Evolutionary conservation across 805 yeast genomes (phyloP).

Genomic region (Yarrowia hollandica): DNA sequence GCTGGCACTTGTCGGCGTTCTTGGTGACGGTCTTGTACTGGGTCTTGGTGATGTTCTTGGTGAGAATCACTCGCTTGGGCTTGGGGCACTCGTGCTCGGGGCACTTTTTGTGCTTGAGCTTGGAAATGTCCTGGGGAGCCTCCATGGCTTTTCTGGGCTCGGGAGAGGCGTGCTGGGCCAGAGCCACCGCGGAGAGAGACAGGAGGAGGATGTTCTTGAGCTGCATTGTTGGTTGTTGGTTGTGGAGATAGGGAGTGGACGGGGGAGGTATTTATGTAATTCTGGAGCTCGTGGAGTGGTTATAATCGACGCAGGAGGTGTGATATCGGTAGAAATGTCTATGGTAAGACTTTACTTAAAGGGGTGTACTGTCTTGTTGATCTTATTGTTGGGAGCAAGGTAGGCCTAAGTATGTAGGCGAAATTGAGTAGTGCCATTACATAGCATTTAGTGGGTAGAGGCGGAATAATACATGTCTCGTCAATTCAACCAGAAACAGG

Average conservation of each 20-base stretch:
- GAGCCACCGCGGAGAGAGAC: constrained; percentile 27
- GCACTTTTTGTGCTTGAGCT: constrained; percentile 18
- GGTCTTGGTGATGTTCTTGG: constrained; percentile 26
- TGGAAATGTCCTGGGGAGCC: constrained; percentile 20
- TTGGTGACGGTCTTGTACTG: background rate
- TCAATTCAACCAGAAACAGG: no score
- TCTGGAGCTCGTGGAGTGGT: background rate
- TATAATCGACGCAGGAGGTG: no score
- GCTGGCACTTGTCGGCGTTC: constrained; percentile 19
- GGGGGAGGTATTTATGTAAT: constrained; percentile 4
- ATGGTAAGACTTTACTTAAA: background rate
- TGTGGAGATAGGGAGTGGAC: background rate
- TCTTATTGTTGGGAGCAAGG: background rate
- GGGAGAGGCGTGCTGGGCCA: constrained; percentile 16
- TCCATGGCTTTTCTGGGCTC: constrained; percentile 4
- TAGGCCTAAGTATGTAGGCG: no score
- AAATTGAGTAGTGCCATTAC: no score
- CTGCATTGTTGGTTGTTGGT: constrained; percentile 26
- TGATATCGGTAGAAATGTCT: no score
- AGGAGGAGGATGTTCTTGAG: constrained; percentile 26
- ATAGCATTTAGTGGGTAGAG: no score
- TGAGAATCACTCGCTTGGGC: constrained; percentile 20
- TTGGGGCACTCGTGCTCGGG: constrained; percentile 22
- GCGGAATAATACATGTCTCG: no score
- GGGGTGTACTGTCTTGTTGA: background rate